Conservation (phyloP, 495 filamentous ascomycete species). For the Podospora australis region DNA sequence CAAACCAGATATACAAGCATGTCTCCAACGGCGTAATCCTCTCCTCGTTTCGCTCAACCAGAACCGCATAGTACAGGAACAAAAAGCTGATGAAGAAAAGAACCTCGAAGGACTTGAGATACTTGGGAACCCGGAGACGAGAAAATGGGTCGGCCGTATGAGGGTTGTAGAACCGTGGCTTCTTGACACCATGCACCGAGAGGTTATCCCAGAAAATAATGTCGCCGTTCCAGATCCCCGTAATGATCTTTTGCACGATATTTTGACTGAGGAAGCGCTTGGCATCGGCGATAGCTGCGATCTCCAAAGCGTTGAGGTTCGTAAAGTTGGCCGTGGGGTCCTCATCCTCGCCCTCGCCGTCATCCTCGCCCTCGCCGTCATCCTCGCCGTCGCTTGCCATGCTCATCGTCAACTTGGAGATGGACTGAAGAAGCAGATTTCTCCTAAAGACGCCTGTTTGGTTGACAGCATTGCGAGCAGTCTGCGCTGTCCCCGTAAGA, state of each 20-base stretch:
- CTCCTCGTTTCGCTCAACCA: conserved; percentile 52
- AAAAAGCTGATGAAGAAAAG: conserved; percentile 80
- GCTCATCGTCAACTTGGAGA: conserved; percentile 42
- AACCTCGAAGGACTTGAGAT: conserved; percentile 85
- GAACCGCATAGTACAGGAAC: conserved; percentile 74
- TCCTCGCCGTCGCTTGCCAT: conserved; percentile 32
- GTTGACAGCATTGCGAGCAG: conserved; percentile 10
- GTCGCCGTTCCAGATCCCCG: conserved; percentile 84
- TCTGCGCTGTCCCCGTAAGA: conserved; percentile 13
- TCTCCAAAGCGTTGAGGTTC: conserved; percentile 81
- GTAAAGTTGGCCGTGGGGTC: conserved; percentile 62
- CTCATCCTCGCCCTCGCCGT: conserved; percentile 42
- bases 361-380: conserved; percentile 40
- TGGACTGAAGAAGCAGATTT: conserved; percentile 36
- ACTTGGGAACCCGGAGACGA: conserved; percentile 80
- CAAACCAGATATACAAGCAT: conserved; percentile 61
- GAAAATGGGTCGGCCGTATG: conserved; percentile 73
- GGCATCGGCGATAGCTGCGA: conserved; percentile 80
- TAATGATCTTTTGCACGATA: conserved; percentile 79
- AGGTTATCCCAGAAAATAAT: conserved; percentile 90
- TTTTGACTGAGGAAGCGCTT: conserved; percentile 86
- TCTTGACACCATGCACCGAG: conserved; percentile 68
- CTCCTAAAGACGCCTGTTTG: conserved; percentile 19
- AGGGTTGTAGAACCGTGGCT: conserved; percentile 74
- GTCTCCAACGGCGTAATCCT: conserved; percentile 47